Base-by-base conservation (phyloP, 139 green algal species). In the Tetradesmus obliquus region DNA sequence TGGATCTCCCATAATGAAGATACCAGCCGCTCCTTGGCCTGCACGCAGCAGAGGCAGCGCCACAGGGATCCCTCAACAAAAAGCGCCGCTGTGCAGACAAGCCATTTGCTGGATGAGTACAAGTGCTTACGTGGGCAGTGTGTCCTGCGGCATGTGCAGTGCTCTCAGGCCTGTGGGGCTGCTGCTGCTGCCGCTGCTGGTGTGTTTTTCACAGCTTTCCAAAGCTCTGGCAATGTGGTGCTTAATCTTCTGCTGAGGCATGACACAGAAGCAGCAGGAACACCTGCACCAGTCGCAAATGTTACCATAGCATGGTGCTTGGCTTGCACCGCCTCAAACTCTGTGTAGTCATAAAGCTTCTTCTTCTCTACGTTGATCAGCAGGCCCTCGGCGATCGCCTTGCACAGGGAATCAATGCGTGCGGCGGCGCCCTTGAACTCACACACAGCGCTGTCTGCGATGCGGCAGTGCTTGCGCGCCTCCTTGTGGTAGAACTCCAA, bases 341-440 rank as follows among this genome's bases (percentile, higher is more conserved):
- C 97, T 0, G 82, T 74, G 91, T 97, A 91, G 81, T 97, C 94
- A 87, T 99, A 98, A 85, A 99, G 94, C 55, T 95, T 95, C 97
- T 99, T 99, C 91, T 96, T 96, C 93, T 98, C 96, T 51, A 98
- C 90, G 80, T 93, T 94, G 71, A 98, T 92, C 51, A 99, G 95
- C 93, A 97, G 91, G 76, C 96, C 94, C 87, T 97, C 95, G 6
- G 87, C 82, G 82, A 98, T 96, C 24, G 66, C 32, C 24, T 91
- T 91, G 92, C 95, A 98, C 71, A 96, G 94, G 22, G 90, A 89
- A 10, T 96, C 92, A 66, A 98, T 96, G 19, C 93, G 89, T 10
- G 91, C 82, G 57, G 95, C 92, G n/a, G 90, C 95, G 0, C 88
- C 92, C 93, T 98, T 98, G 92, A 97, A 98, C 79, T 97, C 94